A percentile compares a stretch with the other conserved stretches of the same genome.
These are phyloP conservation scores for Kondoa malvinella DNA, from an alignment of 768 basidiomycete genomes.

Conservation along the genomic window DNA sequence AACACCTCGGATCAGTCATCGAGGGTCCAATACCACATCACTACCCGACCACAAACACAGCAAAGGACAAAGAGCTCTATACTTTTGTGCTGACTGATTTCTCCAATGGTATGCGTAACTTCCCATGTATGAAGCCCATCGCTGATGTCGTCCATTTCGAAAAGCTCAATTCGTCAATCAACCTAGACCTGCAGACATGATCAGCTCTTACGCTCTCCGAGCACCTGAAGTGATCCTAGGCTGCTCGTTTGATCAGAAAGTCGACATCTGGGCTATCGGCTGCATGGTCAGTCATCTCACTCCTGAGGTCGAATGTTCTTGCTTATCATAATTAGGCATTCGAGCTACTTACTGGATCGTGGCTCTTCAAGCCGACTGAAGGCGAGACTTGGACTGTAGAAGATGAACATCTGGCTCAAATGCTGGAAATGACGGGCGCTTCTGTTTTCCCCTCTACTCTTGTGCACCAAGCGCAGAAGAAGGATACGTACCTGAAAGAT, in stretches of 20 bases:
- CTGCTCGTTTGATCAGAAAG: background rate
- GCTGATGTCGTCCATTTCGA: background rate
- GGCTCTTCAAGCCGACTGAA: background rate
- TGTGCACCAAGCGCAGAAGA: background rate
- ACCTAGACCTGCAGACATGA: background rate
- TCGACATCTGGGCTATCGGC: slow-evolving; percentile 5
- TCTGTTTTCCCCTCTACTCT: background rate
- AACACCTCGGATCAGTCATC: background rate
- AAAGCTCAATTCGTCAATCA: background rate
- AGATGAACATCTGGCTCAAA: slow-evolving; percentile 1
- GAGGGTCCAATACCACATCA: background rate
- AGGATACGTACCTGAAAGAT: background rate
- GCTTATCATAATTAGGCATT: background rate
- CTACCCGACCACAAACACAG: background rate
- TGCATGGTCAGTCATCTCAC: background rate
- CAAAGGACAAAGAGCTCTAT: background rate
- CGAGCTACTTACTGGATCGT: background rate
- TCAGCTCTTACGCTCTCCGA: background rate
- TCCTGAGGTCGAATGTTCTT: background rate
- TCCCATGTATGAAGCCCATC: background rate
- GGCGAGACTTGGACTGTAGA: background rate
- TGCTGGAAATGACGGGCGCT: slow-evolving; percentile 2
- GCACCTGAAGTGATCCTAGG: slow-evolving; percentile 1
- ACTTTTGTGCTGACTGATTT: slow-evolving; percentile 1
- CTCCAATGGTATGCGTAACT: background rate